Base-by-base conservation (phyloP, 805 yeast genomes). In the Myxozyma udenii region DNA sequence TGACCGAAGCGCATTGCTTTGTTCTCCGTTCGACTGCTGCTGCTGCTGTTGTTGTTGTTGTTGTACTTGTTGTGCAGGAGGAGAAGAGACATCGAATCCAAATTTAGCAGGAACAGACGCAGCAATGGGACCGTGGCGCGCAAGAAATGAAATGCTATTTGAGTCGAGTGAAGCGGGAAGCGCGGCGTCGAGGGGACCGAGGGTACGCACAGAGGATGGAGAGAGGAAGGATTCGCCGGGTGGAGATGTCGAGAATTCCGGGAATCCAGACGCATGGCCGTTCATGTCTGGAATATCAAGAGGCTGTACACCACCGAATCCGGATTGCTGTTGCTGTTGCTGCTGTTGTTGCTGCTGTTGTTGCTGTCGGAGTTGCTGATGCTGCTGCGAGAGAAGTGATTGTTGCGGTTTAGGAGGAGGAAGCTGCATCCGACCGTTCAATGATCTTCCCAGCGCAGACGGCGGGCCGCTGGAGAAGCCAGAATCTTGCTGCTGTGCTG, bases 51-150 rank as follows among this genome's bases (percentile, higher is more conserved):
- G 33, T 4, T 40, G 16, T 9, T 24, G 23, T 33, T 46, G 55
- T 35, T 45, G 43, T 16, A 46, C 41, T n/a, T 40, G 36, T n/a
- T 45, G 41, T 3, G 36, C 3, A 3, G 44, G 49, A 16, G 49
- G 56, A 6, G 57, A 24, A 5, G 55, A 18, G 14, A 32, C 16
- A 30, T 51, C 55, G 39, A 42, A 23, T 12, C 55, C 53, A 23
- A 48, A 58, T 28, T 53, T 49, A 9, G 61, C 49, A 2, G 63
- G 63, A 14, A 60, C 61, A 9, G 62, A 57, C 24, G 61, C 55
- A 4, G 63, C 63, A 16, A 60, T 36, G 2, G 63, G 63, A 6
- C 60, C 63, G 40, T 54, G 60, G 12, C 58, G 39, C 6, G 62
- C 60, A 24, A 47, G 46, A 35, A 40, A 54, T 7, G 61, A 46